Evolutionary conservation across 768 basidiomycete species (phyloP), one percentile per base, ranked within the genome.

Genomic region (Russula dissimulans): DNA sequence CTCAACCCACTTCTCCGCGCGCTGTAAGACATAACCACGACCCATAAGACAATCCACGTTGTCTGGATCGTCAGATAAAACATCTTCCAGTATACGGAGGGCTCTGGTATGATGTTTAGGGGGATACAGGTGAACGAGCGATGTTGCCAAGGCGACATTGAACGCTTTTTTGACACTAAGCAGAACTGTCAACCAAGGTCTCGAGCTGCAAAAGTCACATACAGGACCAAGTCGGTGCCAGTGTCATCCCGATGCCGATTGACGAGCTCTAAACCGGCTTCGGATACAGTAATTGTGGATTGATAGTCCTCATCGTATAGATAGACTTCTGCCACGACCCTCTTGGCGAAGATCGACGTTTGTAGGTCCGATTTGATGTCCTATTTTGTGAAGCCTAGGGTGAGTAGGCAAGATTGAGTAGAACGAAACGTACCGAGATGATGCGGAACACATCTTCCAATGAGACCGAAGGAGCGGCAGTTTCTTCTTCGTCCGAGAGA

Each of bases 91-190:
- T 10, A 97, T 78, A 17, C 79, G 74, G 29, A 86, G 74, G 1
- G 97, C 95, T 54, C 86, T 83, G 11, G 75, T 66, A 69, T 98
- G 95, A 66, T 97, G 87, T 67, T 94, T 94, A 0, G 95, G 95
- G 32, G 95, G 85, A 70, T 83, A 91, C 51, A 89, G 77, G 67
- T 97, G 87, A 4, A 92, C 88, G 15, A 97, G 78, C 5, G 90
- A 83, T 0, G 83, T 86, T 2, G 84, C 87, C 12, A 95, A 78
- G 5, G 78, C 76, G 11, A 84, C 78, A 60, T 92, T 84, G 68
- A 97, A 82, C 3, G 83, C 83, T 50, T 81, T 80, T 48, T 77
- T 77, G 12, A 79, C 79, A 53, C 91, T 94, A 56, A 47, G 57
- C n/a, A 56, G 36, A 29, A 54, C 39, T 41, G 36, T 57, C 44